These are phyloP conservation scores for Dendrocalamus sinicus DNA, from an alignment of 176 grass and related monocot species.

Conservation along the genomic window DNA sequence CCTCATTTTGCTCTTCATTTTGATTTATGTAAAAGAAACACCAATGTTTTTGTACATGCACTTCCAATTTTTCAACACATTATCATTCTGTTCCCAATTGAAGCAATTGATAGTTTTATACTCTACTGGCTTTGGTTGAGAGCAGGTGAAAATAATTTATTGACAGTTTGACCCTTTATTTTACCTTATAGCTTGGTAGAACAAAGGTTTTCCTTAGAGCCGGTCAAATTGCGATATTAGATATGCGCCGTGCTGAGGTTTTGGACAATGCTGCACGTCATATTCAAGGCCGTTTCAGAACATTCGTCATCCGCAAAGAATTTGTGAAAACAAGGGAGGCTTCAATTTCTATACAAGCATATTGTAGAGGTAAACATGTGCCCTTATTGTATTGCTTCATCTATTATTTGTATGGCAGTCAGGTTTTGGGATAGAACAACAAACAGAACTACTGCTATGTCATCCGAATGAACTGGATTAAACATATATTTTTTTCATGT, in stretches of 20 bases:
- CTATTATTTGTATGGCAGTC: slow-evolving; percentile 12
- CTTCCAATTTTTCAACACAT: background rate
- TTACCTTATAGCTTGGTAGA: slow-evolving; percentile 80
- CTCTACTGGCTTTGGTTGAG: background rate
- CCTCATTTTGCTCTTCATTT: slow-evolving; percentile 17
- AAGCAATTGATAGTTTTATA: slow-evolving; percentile 27
- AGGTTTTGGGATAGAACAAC: background rate
- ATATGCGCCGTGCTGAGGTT: slow-evolving; percentile 81
- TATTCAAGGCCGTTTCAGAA: slow-evolving; percentile 84
- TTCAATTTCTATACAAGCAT: slow-evolving; percentile 83
- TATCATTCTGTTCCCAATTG: slow-evolving; percentile 25
- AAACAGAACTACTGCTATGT: slow-evolving; percentile 9
- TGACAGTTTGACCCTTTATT: slow-evolving; percentile 22
- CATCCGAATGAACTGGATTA: background rate
- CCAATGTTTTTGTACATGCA: background rate
- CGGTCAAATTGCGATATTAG: slow-evolving; percentile 91
- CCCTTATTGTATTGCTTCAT: slow-evolving; percentile 15
- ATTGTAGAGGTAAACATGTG: slow-evolving; percentile 72
- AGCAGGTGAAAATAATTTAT: slow-evolving; percentile 6
- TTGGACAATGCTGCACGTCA: slow-evolving; percentile 87
- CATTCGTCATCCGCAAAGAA: slow-evolving; percentile 64
- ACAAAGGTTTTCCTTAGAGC: slow-evolving; percentile 91
- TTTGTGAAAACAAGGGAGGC: slow-evolving; percentile 69
- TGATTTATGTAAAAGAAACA: background rate
- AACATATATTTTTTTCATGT: slow-evolving; percentile 15